A percentile compares a stretch with the other conserved stretches of the same genome.
Evolutionary conservation across 139 green algal genomes (phyloP).

Genomic region (Chlorella sorokiniana): DNA sequence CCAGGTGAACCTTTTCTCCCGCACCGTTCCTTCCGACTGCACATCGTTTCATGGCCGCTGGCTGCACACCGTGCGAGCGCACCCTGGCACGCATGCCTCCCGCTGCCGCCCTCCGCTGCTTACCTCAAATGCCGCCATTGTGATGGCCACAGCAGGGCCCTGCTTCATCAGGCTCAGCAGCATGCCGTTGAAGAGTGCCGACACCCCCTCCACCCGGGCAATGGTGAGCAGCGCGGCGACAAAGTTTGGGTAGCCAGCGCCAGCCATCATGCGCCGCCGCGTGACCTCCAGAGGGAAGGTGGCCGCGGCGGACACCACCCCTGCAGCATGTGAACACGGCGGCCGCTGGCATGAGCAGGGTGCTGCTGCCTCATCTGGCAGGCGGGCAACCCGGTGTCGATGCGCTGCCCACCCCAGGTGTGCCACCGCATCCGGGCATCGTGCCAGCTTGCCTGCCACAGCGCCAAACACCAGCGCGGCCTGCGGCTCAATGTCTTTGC

Average conservation of each 20-base stretch:
- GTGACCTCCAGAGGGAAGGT: constrained; percentile 55
- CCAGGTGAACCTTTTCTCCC: no score
- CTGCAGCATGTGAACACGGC: not conserved
- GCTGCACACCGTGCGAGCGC: not conserved
- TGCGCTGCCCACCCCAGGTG: no score
- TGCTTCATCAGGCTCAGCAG: constrained; percentile 48
- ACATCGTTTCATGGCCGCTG: no score
- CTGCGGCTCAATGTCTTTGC: constrained; percentile 36
- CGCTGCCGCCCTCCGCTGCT: not conserved
- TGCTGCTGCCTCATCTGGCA: not conserved
- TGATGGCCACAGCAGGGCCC: constrained; percentile 46
- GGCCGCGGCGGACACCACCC: constrained; percentile 30
- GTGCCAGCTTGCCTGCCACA: constrained; percentile 10
- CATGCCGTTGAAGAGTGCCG: constrained; percentile 47
- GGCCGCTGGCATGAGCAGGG: not conserved
- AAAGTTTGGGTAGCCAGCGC: constrained; percentile 24
- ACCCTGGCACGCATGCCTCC: not conserved
- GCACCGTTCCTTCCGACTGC: no score
- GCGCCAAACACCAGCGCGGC: constrained; percentile 43
- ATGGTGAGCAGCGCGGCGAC: constrained; percentile 29
- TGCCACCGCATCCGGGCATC: no score
- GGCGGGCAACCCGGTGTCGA: not conserved
- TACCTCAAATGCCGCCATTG: constrained; percentile 37
- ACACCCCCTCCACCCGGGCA: constrained; percentile 28
- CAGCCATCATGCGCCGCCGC: constrained; percentile 53